A percentile compares a stretch with the other conserved stretches of the same genome.
Evolutionary conservation across 306 rosid species (phyloP).

Genomic region (Lagenaria siceraria): DNA sequence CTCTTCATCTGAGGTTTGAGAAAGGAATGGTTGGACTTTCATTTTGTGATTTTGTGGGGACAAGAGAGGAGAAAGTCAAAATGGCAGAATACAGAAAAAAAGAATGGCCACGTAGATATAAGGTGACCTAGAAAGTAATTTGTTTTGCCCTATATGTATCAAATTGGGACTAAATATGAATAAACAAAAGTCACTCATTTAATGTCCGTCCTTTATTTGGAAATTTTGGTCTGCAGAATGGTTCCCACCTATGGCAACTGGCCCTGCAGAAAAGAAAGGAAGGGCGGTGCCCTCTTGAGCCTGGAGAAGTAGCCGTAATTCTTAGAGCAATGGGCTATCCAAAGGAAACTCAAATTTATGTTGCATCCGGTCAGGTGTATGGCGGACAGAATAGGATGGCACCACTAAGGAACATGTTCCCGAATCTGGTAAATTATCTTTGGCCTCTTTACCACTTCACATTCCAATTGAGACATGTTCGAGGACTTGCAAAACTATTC

Average conservation of each 20-base stretch:
- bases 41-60: constrained; percentile 97
- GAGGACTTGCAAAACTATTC: not conserved
- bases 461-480: not conserved
- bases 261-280: constrained; percentile 98
- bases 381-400: constrained; percentile 99
- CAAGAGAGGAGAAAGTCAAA: constrained; percentile 83
- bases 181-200: not conserved
- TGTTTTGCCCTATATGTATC: not conserved
- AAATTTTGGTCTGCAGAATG: constrained; percentile 56
- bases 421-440: constrained; percentile 48
- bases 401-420: constrained; percentile 90
- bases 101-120: constrained; percentile 97
- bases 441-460: not conserved
- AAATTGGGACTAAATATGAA: not conserved
- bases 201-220: not conserved
- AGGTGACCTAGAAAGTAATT: constrained; percentile 39
- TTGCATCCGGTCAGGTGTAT: constrained; percentile 97
- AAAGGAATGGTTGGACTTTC: constrained; percentile 99
- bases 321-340: constrained; percentile 99
- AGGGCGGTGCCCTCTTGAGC: constrained; percentile 98
- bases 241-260: constrained; percentile 97
- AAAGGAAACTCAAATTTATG: constrained; percentile 95
- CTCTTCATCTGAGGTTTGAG: constrained; percentile 96
- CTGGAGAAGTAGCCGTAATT: constrained; percentile 97
- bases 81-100: constrained; percentile 93